A percentile compares a stretch with the other conserved stretches of the same genome.
These are phyloP conservation scores for Fonticula alba DNA, from an alignment of 78 protist genomes.

Conservation along the genomic window DNA sequence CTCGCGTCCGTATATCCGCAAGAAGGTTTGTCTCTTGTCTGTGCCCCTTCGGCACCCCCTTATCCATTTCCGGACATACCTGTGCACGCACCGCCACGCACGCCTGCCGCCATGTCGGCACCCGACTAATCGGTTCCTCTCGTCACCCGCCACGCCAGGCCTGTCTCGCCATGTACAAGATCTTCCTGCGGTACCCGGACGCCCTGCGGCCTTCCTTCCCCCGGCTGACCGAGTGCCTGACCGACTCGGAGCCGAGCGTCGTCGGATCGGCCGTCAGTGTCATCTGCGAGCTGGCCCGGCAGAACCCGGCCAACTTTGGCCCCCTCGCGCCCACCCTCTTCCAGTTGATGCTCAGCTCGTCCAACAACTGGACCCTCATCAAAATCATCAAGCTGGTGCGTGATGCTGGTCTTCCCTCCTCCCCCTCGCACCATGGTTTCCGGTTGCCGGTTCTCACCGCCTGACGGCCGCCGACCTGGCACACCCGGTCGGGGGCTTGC, in stretches of 20 bases:
- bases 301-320: slow-evolving; percentile 83
- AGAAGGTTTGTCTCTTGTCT: slow-evolving; percentile 22
- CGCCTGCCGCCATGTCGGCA: no score
- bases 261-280: slow-evolving; percentile 74
- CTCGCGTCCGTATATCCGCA: slow-evolving; percentile 61
- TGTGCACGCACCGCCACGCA: no score
- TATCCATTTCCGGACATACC: no score
- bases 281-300: slow-evolving; percentile 82
- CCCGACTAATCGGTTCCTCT: no score
- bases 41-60: no score
- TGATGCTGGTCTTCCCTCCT: background rate
- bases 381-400: slow-evolving; percentile 76
- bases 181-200: slow-evolving; percentile 74
- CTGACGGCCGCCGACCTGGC: no score
- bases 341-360: slow-evolving; percentile 39
- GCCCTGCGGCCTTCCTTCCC: slow-evolving; percentile 84
- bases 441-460: no score
- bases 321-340: slow-evolving; percentile 73
- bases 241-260: slow-evolving; percentile 62
- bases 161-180: slow-evolving; percentile 46
- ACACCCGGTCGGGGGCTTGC: no score
- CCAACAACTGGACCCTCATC: slow-evolving; percentile 88
- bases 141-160: slow-evolving; percentile 2
- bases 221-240: slow-evolving; percentile 62
- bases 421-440: background rate